These are phyloP conservation scores for Silene vulgaris DNA, from an alignment of 179 eudicot genomes.

Conservation along the genomic window DNA sequence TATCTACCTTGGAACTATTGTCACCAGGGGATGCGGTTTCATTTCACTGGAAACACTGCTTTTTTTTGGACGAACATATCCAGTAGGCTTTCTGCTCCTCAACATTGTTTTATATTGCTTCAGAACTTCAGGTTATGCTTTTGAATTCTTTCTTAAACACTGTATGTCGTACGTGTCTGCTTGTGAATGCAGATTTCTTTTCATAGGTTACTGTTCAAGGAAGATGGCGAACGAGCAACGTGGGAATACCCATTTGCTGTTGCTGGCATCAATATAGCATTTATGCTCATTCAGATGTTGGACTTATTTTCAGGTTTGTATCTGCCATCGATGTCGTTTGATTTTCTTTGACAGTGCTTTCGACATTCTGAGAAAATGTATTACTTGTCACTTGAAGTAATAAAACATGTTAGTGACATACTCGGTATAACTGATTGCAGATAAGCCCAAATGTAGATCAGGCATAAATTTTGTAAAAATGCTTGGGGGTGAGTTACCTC, in stretches of 20 bases:
- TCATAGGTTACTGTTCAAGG: constrained; percentile 68
- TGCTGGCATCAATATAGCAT: constrained; percentile 75
- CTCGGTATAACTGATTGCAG: constrained; percentile 33
- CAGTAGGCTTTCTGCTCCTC: constrained; percentile 43
- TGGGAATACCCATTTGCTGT: constrained; percentile 96
- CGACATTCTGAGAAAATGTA: not conserved
- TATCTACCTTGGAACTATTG: constrained; percentile 14
- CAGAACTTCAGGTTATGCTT: not conserved
- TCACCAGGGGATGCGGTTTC: constrained; percentile 75
- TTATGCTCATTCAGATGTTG: constrained; percentile 75
- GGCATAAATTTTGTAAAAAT: constrained; percentile 63
- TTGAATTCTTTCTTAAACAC: not conserved
- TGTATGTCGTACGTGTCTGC: not conserved
- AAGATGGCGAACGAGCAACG: constrained; percentile 59
- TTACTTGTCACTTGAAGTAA: not conserved
- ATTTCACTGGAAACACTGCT: constrained; percentile 80
- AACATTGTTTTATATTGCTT: not conserved
- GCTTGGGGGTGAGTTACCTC: constrained; percentile 54
- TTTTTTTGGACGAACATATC: constrained; percentile 64
- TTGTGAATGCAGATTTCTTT: constrained; percentile 57
- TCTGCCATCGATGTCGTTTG: not conserved
- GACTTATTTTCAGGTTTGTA: constrained; percentile 55
- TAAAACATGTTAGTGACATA: not conserved
- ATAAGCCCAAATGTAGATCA: constrained; percentile 59
- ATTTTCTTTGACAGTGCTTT: not conserved